A percentile compares a stretch with the other conserved stretches of the same genome.
These are phyloP conservation scores for Theileria annulata DNA, from an alignment of 169 alveolate species.

Conservation along the genomic window DNA sequence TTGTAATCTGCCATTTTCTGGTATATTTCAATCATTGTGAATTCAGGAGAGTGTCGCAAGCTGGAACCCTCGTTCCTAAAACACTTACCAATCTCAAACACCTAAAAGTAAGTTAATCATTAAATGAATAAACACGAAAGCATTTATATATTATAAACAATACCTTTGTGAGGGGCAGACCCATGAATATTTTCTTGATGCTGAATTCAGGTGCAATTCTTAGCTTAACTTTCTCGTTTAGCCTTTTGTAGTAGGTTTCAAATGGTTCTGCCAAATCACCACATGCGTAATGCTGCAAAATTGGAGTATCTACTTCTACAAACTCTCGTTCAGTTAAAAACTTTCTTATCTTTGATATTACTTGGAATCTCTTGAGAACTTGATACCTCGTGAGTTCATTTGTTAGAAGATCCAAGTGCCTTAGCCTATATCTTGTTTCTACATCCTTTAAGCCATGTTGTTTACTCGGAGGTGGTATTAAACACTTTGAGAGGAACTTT, in stretches of 20 bases:
- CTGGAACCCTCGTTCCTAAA: conserved; percentile 99
- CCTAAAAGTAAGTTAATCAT: conserved; percentile 69
- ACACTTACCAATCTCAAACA: conserved; percentile 98
- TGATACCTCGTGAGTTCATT: conserved; percentile 85
- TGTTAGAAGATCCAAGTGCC: conserved; percentile 95
- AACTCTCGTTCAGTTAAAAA: conserved; percentile 90
- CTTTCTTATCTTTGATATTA: conserved; percentile 80
- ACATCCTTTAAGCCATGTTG: conserved; percentile 93
- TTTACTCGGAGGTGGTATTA: conserved; percentile 95
- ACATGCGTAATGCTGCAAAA: conserved; percentile 88
- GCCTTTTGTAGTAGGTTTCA: conserved; percentile 96
- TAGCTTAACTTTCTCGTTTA: conserved; percentile 93
- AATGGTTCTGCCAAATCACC: conserved; percentile 98
- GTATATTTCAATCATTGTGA: conserved; percentile 98
- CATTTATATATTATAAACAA: conserved; percentile 4
- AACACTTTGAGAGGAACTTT: conserved; percentile 90
- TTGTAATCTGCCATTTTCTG: conserved; percentile 95
- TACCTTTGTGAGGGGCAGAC: conserved; percentile 72
- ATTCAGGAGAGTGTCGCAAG: conserved; percentile 98
- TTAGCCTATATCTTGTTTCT: conserved; percentile 91
- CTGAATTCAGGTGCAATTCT: conserved; percentile 99
- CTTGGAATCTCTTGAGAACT: conserved; percentile 76
- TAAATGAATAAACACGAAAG: neutral
- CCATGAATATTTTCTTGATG: conserved; percentile 98
- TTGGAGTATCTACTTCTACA: conserved; percentile 99